Percentiles rank a stretch among this genome's conserved stretches.
Conservation (phyloP, 1,139 yeast genomes). For the Yamadazyma songkhlaensis region DNA sequence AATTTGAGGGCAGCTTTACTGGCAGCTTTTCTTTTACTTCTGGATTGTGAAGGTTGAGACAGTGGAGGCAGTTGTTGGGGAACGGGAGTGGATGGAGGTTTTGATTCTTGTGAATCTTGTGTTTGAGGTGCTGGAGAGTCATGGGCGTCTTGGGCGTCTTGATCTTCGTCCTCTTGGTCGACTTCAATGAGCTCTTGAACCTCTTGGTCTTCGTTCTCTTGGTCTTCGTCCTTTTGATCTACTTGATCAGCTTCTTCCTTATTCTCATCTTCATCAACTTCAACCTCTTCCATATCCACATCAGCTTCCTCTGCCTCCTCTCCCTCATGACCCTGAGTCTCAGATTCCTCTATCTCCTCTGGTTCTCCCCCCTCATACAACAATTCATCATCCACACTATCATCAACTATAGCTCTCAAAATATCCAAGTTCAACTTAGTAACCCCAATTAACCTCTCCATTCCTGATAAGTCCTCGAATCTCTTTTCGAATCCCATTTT, state of each 20-base stretch:
- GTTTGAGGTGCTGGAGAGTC: conserved; percentile 4
- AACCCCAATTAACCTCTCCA: conserved; percentile 50
- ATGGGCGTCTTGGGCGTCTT: conserved; percentile 5
- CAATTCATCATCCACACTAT: conserved; percentile 32
- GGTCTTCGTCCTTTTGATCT: neutral
- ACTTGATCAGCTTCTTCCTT: conserved; percentile 3
- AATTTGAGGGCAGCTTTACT: conserved; percentile 63
- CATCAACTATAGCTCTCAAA: conserved; percentile 43
- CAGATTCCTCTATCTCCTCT: conserved; percentile 11
- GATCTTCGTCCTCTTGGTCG: conserved; percentile 1
- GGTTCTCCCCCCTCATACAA: conserved; percentile 6
- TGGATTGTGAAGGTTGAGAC: neutral
- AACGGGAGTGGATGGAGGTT: neutral
- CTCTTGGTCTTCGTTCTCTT: conserved; percentile 5
- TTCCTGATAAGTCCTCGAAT: conserved; percentile 30
- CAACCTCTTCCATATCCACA: neutral
- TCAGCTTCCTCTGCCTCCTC: neutral
- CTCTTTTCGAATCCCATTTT: conserved; percentile 44
- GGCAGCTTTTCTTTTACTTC: conserved; percentile 4
- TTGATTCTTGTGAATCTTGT: conserved; percentile 2
- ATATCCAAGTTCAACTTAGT: conserved; percentile 43
- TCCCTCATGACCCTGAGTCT: conserved; percentile 3
- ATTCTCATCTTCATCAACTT: conserved; percentile 7
- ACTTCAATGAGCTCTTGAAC: too few relatives aligned
- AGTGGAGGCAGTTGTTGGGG: neutral